phyloP scores from a whole-genome alignment of 75 land plant species.

The Ceratopteris richardii region DNA sequence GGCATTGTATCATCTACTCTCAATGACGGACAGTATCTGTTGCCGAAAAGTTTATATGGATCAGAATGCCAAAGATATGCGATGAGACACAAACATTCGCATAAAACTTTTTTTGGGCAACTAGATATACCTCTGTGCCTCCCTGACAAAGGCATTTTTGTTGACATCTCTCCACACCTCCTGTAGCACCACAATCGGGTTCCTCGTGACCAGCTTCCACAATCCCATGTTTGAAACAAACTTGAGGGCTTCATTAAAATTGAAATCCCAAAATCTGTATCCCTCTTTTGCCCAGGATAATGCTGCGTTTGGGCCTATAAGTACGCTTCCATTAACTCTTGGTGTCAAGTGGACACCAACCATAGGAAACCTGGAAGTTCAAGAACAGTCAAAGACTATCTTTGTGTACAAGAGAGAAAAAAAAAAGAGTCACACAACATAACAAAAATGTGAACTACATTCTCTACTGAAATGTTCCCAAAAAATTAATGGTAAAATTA shows the following conservation, averaged over 20 bases:
- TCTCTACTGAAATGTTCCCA: too few relatives aligned
- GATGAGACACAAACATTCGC: neutral
- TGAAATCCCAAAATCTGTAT: conserved; percentile 27
- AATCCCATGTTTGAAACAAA: conserved; percentile 23
- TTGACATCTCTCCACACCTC: conserved; percentile 35
- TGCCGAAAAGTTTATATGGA: too few relatives aligned
- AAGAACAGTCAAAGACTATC: too few relatives aligned
- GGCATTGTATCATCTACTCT: conserved; percentile 18
- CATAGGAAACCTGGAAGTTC: conserved; percentile 38
- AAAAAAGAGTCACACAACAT: too few relatives aligned
- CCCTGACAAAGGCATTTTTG: conserved; percentile 21
- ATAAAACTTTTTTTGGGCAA: neutral
- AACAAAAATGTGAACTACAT: too few relatives aligned
- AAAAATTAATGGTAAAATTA: too few relatives aligned
- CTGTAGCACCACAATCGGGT: conserved; percentile 19
- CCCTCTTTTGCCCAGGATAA: conserved; percentile 31
- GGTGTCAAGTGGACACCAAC: conserved; percentile 36
- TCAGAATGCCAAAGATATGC: neutral
- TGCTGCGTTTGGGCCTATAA: conserved; percentile 35
- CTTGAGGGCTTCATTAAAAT: conserved; percentile 15
- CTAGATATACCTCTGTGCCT: conserved; percentile 21
- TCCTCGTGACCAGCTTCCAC: conserved; percentile 29
- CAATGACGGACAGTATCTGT: conserved; percentile 30
- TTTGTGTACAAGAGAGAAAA: too few relatives aligned
- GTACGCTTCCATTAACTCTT: conserved; percentile 30